These are phyloP conservation scores for Plantago coronopus DNA, from an alignment of 305 asterid species.

Conservation along the genomic window DNA sequence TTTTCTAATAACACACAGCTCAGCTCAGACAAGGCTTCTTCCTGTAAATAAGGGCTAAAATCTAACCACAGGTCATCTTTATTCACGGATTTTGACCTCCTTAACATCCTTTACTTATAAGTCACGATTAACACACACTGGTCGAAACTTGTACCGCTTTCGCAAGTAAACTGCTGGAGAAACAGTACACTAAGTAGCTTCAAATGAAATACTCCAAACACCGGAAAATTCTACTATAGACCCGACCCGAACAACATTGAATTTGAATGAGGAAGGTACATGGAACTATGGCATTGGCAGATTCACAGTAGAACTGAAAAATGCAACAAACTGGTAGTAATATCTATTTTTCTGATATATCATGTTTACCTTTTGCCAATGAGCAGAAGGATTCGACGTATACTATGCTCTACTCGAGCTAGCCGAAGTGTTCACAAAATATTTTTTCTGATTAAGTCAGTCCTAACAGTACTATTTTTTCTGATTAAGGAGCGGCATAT, in stretches of 20 bases:
- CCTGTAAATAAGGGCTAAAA: too few species aligned
- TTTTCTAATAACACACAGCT: not conserved
- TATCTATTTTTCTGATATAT: too few species aligned
- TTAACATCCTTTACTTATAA: not conserved
- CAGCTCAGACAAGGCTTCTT: too few species aligned
- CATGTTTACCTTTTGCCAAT: not conserved
- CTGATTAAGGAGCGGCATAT: conserved; percentile 29
- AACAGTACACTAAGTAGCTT: too few species aligned
- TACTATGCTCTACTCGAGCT: not conserved
- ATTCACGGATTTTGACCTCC: too few species aligned
- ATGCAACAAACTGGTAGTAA: not conserved
- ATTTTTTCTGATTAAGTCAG: not conserved
- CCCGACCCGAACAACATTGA: too few species aligned
- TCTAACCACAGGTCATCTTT: too few species aligned
- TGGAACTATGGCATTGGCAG: too few species aligned
- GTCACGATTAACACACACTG: not conserved
- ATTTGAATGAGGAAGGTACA: too few species aligned
- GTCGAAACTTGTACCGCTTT: not conserved
- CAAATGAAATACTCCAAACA: too few species aligned
- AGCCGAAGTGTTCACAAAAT: not conserved
- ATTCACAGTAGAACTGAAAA: not conserved
- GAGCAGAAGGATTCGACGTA: too few species aligned
- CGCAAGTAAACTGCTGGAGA: not conserved
- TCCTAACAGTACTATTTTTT: not conserved
- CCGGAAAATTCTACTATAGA: too few species aligned